These are phyloP conservation scores for Perilla frutescens DNA, from an alignment of 257 asterid species.

Conservation along the genomic window DNA sequence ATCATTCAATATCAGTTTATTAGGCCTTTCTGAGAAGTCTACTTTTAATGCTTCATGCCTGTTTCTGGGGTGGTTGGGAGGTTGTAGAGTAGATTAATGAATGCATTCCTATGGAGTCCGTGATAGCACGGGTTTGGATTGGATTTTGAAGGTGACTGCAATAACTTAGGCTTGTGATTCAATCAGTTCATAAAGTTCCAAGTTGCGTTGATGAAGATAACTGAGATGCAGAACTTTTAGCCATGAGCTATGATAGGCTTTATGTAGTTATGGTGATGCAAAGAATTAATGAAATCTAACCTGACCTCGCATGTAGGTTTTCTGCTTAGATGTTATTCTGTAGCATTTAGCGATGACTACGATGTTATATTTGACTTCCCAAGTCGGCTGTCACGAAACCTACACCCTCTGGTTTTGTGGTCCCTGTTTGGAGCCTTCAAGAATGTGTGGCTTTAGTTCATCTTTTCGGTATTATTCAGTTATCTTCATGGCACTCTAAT, in stretches of 20 bases:
- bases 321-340: slow-evolving; percentile 27
- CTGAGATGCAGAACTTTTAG: slow-evolving; percentile 16
- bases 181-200: slow-evolving; percentile 34
- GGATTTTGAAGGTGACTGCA: slow-evolving; percentile 60
- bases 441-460: slow-evolving; percentile 28
- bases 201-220: slow-evolving; percentile 32
- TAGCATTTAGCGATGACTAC: slow-evolving; percentile 5
- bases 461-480: slow-evolving; percentile 14
- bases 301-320: slow-evolving; percentile 25
- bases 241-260: neutral
- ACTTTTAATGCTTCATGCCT: slow-evolving; percentile 39
- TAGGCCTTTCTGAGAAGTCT: slow-evolving; percentile 36
- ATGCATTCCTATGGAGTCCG: slow-evolving; percentile 68
- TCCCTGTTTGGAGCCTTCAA: slow-evolving; percentile 29
- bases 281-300: slow-evolving; percentile 1
- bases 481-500: neutral
- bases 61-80: slow-evolving; percentile 33
- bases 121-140: slow-evolving; percentile 81
- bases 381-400: slow-evolving; percentile 21
- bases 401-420: slow-evolving; percentile 17
- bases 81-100: slow-evolving; percentile 33
- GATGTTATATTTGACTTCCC: slow-evolving; percentile 16
- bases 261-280: slow-evolving; percentile 3
- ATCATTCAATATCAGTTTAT: slow-evolving; percentile 36
- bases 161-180: slow-evolving; percentile 69